A percentile compares a stretch with the other conserved stretches of the same genome.
phyloP scores from a whole-genome alignment of 2,329 filamentous ascomycete species.

The Mollisiaceae sp. region DNA sequence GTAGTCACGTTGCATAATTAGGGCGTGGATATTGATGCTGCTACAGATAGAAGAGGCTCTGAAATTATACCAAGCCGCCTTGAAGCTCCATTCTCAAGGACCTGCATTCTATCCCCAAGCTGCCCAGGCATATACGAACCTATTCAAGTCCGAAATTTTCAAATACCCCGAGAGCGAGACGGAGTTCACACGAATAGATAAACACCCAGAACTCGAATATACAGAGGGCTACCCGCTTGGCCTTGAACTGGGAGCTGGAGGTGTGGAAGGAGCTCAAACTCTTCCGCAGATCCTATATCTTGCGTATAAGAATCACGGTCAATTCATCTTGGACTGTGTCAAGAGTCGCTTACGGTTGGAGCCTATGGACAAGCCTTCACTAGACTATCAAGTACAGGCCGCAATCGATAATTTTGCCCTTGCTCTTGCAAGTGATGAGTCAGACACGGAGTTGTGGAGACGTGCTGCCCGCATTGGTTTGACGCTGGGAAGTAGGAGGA shows the following conservation, averaged over 20 bases:
- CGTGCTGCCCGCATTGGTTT: slow-evolving; percentile 62
- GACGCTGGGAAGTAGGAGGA: slow-evolving; percentile 60
- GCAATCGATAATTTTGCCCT: slow-evolving; percentile 62
- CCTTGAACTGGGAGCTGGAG: slow-evolving; percentile 62
- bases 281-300: slow-evolving; percentile 90
- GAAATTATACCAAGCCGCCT: slow-evolving; percentile 88
- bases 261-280: slow-evolving; percentile 75
- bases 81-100: slow-evolving; percentile 91
- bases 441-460: slow-evolving; percentile 70
- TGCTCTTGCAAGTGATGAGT: slow-evolving; percentile 68
- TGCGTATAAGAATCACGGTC: slow-evolving; percentile 93
- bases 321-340: slow-evolving; percentile 83
- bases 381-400: slow-evolving; percentile 42
- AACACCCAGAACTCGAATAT: slow-evolving; percentile 55
- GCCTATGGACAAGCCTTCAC: slow-evolving; percentile 46
- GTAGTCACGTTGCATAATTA: not conserved
- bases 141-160: slow-evolving; percentile 94
- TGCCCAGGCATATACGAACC: slow-evolving; percentile 76
- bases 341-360: slow-evolving; percentile 55
- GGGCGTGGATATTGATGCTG: slow-evolving; percentile 14
- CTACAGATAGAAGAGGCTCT: slow-evolving; percentile 86
- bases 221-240: slow-evolving; percentile 55
- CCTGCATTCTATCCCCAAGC: slow-evolving; percentile 77
- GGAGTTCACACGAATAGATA: slow-evolving; percentile 77
- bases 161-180: slow-evolving; percentile 85